These are phyloP conservation scores for Nemania sp. DNA, from an alignment of 2,329 filamentous ascomycete species.

Conservation along the genomic window DNA sequence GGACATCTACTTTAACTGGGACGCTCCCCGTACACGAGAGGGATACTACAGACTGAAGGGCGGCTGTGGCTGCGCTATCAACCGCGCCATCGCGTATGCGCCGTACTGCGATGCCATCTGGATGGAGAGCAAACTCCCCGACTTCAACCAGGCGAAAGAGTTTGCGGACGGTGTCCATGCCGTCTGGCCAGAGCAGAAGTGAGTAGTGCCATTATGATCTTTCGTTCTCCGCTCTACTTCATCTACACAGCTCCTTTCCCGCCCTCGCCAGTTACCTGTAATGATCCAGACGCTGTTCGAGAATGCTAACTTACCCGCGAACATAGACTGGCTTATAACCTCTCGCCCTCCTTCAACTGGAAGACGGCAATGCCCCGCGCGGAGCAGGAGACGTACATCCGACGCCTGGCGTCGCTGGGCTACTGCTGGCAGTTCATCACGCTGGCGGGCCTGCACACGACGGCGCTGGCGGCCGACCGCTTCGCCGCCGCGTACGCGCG, in stretches of 20 bases:
- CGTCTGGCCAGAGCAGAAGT: constrained; percentile 96
- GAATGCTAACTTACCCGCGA: neutral
- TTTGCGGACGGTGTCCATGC: constrained; percentile 94
- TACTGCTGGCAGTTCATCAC: constrained; percentile 99
- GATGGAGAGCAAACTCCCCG: constrained; percentile 99
- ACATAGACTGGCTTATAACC: constrained; percentile 87
- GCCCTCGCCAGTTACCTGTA: neutral
- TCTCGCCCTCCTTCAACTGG: constrained; percentile 99
- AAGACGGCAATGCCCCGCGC: constrained; percentile 90
- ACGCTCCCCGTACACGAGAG: constrained; percentile 87
- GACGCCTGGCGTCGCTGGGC: constrained; percentile 80
- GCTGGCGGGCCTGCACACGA: constrained; percentile 94
- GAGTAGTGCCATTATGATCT: constrained; percentile 43
- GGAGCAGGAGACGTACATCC: constrained; percentile 98
- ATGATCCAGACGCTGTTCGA: neutral
- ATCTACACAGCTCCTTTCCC: neutral
- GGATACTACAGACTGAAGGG: constrained; percentile 94
- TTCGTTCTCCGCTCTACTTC: neutral
- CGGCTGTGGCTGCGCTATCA: constrained; percentile 88
- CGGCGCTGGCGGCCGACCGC: constrained; percentile 85
- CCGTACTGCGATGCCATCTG: constrained; percentile 96
- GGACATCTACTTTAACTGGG: constrained; percentile 94
- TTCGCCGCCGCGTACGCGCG: constrained; percentile 83
- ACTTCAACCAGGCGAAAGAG: constrained; percentile 87
- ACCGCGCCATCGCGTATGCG: constrained; percentile 87